These are phyloP conservation scores for Kwoniella sp. DNA, from an alignment of 768 basidiomycete species.

Conservation along the genomic window DNA sequence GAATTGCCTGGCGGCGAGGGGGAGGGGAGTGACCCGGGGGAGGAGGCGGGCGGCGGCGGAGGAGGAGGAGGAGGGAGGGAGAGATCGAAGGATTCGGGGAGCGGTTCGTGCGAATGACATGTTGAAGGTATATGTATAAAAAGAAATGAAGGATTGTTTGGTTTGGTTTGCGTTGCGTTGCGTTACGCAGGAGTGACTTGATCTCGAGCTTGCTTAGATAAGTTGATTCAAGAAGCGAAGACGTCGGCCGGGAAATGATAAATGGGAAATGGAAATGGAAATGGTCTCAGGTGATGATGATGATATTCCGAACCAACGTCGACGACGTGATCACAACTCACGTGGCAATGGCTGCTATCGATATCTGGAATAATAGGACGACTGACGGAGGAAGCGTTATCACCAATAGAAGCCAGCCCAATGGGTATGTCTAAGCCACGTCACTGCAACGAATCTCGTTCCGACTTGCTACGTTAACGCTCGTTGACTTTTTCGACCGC, in stretches of 20 bases:
- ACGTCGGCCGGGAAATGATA: not conserved
- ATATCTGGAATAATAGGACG: not conserved
- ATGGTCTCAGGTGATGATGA: not conserved
- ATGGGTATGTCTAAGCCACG: not conserved
- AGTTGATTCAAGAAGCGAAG: not conserved
- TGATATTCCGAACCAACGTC: not conserved
- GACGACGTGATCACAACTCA: not conserved
- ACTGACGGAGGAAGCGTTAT: too few relatives aligned
- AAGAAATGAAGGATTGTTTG: not conserved
- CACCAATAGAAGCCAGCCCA: too few relatives aligned
- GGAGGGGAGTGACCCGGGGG: not conserved
- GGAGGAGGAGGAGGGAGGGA: slow-evolving; percentile 7
- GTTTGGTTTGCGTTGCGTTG: not conserved
- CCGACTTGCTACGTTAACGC: not conserved
- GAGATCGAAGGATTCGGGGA: not conserved
- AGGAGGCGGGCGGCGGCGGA: slow-evolving; percentile 11
- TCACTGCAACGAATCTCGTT: not conserved
- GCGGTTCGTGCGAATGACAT: slow-evolving; percentile 19
- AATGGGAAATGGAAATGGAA: not conserved
- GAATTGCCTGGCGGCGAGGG: slow-evolving; percentile 11
- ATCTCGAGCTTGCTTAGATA: slow-evolving; percentile 3
- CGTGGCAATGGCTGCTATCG: not conserved
- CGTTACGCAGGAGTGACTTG: not conserved
- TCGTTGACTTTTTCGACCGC: slow-evolving; percentile 21
- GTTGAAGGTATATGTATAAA: not conserved